Evolutionary conservation across 2,329 filamentous ascomycete genomes (phyloP), one percentile per base, ranked within the genome.

Genomic region (Knoxdaviesia capensis): DNA sequence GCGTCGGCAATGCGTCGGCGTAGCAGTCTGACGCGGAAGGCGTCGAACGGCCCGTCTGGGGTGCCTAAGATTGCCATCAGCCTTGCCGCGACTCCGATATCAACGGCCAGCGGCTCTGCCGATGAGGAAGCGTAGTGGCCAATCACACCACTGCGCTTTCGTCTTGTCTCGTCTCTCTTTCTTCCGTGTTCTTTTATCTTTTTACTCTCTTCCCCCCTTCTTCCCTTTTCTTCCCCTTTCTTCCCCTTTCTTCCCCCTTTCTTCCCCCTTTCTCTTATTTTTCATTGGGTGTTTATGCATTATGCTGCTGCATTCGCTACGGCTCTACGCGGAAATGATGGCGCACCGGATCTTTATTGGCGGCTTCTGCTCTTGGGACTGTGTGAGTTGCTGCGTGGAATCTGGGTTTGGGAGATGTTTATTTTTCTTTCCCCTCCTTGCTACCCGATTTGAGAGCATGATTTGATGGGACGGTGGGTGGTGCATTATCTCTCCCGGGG

Each of bases 51-150:
- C 5, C 61, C 59, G 29, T 58, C 56, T 34, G 56, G 57, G 33
- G 57, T 56, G 5, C 56, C 62, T 49, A 74, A 74, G 54, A 75
- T 76, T 50, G 62, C 70, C 43, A 76, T 76, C 49, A 74, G 65
- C 50, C 57, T 75, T 33, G 66, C 69, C 5, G 56, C 68, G 5
- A 57, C 59, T 32, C 48, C 66, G 30, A 65, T 61, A 51, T 60
- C 59, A 33, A 59, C 57, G 7, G 58, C 57, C 29, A 52, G 53
- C 36, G 46, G 56, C 38, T 53, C 58, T 45, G 58, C 59, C 31
- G 59, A 61, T 43, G 62, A 64, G 28, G 59, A 63, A 42, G 54
- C 55, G 34, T 65, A 49, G 55, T 45, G 32, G 34, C 6, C 11
- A 34, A 29, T 31, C n/a, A 32, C 31, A 11, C 9, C 29, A 7